These are phyloP conservation scores for Sphaerostilbella broomeana DNA, from an alignment of 2,329 filamentous ascomycete genomes.

Conservation along the genomic window DNA sequence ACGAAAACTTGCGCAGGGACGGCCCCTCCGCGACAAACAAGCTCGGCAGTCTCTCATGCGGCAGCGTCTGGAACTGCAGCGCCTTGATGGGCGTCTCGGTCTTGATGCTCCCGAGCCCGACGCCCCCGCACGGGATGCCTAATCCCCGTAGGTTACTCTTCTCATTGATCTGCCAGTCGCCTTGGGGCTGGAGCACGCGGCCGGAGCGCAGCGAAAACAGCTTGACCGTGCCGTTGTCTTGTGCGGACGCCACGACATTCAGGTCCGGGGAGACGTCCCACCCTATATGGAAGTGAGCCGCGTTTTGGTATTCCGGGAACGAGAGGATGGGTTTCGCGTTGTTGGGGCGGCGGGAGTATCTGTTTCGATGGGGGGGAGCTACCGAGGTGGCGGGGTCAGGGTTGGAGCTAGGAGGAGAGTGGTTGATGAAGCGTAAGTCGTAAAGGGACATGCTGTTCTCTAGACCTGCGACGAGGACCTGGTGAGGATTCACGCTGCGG, in stretches of 20 bases:
- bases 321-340: constrained; percentile 34
- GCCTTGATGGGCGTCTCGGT: constrained; percentile 31
- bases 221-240: constrained; percentile 41
- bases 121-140: too few species aligned
- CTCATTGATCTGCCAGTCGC: too few species aligned
- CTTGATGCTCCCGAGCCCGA: constrained; percentile 18
- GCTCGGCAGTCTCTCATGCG: constrained; percentile 38
- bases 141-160: too few species aligned
- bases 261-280: constrained; percentile 43
- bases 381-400: too few species aligned
- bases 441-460: constrained; percentile 46
- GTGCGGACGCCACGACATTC: constrained; percentile 48
- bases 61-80: constrained; percentile 41
- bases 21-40: constrained; percentile 39
- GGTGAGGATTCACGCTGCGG: constrained; percentile 40
- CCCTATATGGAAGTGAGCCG: constrained; percentile 41
- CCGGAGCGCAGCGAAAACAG: constrained; percentile 47
- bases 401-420: too few species aligned
- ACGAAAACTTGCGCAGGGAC: constrained; percentile 38
- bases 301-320: constrained; percentile 47
- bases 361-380: neutral
- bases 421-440: constrained; percentile 44
- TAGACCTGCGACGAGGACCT: constrained; percentile 48
- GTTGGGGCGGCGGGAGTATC: constrained; percentile 13
- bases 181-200: constrained; percentile 25